A percentile compares a stretch with the other conserved stretches of the same genome.
phyloP scores from a whole-genome alignment of 495 filamentous ascomycete genomes.

The Neurospora africana region DNA sequence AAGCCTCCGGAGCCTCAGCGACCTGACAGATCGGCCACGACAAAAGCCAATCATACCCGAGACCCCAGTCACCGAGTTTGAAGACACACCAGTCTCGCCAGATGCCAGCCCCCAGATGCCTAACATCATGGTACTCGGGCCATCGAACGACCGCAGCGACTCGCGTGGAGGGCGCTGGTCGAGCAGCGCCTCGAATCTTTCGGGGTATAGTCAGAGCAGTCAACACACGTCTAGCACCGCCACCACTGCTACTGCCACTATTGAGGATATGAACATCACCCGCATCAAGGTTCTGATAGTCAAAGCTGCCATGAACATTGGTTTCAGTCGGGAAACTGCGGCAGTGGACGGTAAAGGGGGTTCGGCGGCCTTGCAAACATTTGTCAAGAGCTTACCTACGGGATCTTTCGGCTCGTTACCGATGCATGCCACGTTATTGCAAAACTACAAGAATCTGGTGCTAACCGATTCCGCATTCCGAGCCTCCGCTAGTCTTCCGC shows the following conservation, averaged over 20 bases:
- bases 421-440: constrained; percentile 59
- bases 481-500: constrained; percentile 39
- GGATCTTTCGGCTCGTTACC: constrained; percentile 65
- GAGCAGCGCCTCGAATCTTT: constrained; percentile 62
- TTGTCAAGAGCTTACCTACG: constrained; percentile 63
- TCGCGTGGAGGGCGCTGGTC: constrained; percentile 52
- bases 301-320: constrained; percentile 71
- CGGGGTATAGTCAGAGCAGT: constrained; percentile 61
- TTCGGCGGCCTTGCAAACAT: constrained; percentile 46
- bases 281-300: constrained; percentile 65
- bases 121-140: constrained; percentile 77
- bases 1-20: constrained; percentile 29
- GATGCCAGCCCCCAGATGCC: constrained; percentile 63
- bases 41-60: constrained; percentile 47
- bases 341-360: constrained; percentile 23
- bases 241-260: constrained; percentile 47
- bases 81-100: constrained; percentile 73
- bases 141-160: constrained; percentile 36
- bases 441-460: constrained; percentile 68
- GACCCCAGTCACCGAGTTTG: constrained; percentile 87
- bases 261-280: constrained; percentile 62
- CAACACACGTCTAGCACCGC: constrained; percentile 63
- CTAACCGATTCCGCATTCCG: constrained; percentile 56
- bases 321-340: constrained; percentile 47
- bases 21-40: constrained; percentile 19